Conservation (phyloP, 2,329 filamentous ascomycete genomes). For the Exophiala sp. region DNA sequence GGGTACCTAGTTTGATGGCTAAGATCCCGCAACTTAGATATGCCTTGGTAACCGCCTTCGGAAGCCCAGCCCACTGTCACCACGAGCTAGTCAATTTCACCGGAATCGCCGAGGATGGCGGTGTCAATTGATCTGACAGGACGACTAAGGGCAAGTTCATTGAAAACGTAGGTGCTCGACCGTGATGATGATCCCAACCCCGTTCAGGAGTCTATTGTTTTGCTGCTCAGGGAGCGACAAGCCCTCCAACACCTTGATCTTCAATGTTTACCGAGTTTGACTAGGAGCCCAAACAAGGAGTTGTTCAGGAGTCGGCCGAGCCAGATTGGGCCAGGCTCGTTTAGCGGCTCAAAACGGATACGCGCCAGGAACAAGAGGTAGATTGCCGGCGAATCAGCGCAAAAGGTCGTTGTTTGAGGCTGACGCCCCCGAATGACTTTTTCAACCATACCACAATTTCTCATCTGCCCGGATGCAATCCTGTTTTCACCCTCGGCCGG, state of each 20-base stretch:
- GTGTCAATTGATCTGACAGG: conserved; percentile 1
- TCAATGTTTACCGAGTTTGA: too few relatives aligned
- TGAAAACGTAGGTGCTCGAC: too few relatives aligned
- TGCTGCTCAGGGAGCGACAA: too few relatives aligned
- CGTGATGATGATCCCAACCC: too few relatives aligned
- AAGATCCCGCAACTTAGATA: not conserved
- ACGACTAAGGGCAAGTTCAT: too few relatives aligned
- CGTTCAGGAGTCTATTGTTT: too few relatives aligned
- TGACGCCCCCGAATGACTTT: conserved; percentile 1
- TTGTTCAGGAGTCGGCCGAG: not conserved
- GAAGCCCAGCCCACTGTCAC: not conserved
- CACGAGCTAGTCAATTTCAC: not conserved
- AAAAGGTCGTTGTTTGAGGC: conserved; percentile 7
- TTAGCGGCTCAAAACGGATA: conserved; percentile 3
- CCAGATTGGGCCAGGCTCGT: not conserved
- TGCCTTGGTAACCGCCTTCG: not conserved
- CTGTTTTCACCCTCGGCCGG: too few relatives aligned
- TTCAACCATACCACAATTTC: conserved; percentile 2
- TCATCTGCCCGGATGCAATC: not conserved
- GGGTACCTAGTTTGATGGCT: not conserved
- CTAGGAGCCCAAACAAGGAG: too few relatives aligned
- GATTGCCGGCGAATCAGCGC: conserved; percentile 8
- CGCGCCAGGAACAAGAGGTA: conserved; percentile 6
- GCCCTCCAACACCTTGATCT: too few relatives aligned
- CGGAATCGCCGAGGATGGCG: not conserved